phyloP scores from a whole-genome alignment of 2,329 filamentous ascomycete species.

The Hypoxylon sp. region DNA sequence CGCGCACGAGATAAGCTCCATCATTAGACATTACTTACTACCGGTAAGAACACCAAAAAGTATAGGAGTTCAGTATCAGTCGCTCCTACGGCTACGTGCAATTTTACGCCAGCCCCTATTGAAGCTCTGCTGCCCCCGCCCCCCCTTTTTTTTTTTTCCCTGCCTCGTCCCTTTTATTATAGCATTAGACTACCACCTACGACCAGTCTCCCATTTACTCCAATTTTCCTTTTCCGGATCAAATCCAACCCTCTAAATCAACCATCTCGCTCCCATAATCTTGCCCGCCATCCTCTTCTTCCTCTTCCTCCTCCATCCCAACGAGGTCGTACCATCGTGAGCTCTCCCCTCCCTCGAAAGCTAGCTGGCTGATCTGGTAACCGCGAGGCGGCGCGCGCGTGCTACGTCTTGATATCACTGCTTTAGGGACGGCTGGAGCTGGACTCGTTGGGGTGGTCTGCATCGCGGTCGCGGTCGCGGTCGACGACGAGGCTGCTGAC shows the following conservation, averaged over 20 bases:
- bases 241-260: conserved; percentile 20
- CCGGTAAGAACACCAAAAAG: background rate
- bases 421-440: background rate
- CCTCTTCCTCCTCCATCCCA: conserved; percentile 16
- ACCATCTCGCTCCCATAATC: background rate
- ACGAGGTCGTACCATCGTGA: conserved; percentile 20
- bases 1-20: background rate
- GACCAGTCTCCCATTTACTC: too few relatives aligned
- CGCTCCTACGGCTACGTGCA: background rate
- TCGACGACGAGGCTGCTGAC: background rate
- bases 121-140: background rate
- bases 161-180: background rate
- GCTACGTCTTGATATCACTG: background rate
- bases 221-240: background rate
- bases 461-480: background rate
- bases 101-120: background rate
- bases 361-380: conserved; percentile 36
- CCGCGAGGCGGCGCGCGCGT: background rate
- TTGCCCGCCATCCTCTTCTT: background rate
- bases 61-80: background rate
- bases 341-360: conserved; percentile 24
- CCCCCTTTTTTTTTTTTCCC: background rate
- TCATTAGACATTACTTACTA: conserved; percentile 20
- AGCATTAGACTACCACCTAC: background rate
- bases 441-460: background rate